Percentiles rank a stretch among this genome's conserved stretches.
Conservation (phyloP, 805 yeast species). For the Yarrowia sp. region DNA sequence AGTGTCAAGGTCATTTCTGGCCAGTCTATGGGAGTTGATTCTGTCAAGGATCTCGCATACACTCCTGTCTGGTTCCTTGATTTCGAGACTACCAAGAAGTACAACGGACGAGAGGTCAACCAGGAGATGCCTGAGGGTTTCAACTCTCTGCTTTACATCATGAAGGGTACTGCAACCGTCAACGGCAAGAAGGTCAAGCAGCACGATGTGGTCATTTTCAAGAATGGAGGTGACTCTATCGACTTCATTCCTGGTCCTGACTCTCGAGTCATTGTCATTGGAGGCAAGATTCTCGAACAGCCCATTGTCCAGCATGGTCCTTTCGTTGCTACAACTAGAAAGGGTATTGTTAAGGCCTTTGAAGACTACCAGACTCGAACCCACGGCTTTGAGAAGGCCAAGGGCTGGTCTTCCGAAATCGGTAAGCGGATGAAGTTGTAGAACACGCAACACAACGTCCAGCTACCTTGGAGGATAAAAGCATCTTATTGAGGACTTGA, state of each 20-base stretch:
- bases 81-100: slow-evolving; percentile 55
- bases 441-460: no score
- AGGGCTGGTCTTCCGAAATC: slow-evolving; percentile 49
- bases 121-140: slow-evolving; percentile 67
- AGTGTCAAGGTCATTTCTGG: slow-evolving; percentile 79
- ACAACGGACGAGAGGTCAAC: slow-evolving; percentile 60
- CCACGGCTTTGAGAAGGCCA: slow-evolving; percentile 51
- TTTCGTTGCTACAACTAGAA: slow-evolving; percentile 77
- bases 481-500: no score
- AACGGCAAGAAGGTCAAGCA: slow-evolving; percentile 55
- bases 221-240: slow-evolving; percentile 69
- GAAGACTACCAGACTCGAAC: slow-evolving; percentile 66
- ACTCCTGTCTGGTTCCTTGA: slow-evolving; percentile 82
- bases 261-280: slow-evolving; percentile 67
- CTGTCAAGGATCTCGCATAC: slow-evolving; percentile 75
- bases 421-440: slow-evolving; percentile 43
- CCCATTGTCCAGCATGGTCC: slow-evolving; percentile 88
- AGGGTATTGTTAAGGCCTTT: slow-evolving; percentile 72
- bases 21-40: slow-evolving; percentile 74
- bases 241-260: slow-evolving; percentile 57
- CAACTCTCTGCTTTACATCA: slow-evolving; percentile 74
- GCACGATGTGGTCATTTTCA: slow-evolving; percentile 66
- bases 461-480: no score
- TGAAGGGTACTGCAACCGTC: slow-evolving; percentile 65
- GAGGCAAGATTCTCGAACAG: slow-evolving; percentile 77